Percentiles rank a stretch among this genome's conserved stretches.
phyloP scores from a whole-genome alignment of 208 protist species.

The Leishmania gerbilli region DNA sequence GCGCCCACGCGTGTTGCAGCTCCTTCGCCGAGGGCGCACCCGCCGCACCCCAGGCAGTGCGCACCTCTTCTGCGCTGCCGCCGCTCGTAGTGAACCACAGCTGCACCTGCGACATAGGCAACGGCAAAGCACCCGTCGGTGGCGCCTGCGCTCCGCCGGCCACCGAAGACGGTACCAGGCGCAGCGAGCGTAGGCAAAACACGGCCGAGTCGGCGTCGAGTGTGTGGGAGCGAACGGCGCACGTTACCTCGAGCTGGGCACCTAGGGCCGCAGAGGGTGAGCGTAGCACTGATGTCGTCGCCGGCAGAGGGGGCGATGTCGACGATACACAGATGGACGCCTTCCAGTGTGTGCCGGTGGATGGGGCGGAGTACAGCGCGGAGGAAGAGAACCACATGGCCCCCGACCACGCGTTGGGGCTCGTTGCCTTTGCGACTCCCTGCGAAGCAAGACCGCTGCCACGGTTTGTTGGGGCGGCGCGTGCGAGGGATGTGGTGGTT shows the following conservation, averaged over 20 bases:
- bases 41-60: constrained; percentile 11
- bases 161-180: constrained; percentile 24
- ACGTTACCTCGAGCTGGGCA: constrained; percentile 12
- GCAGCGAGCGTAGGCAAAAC: constrained; percentile 35
- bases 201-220: constrained; percentile 21
- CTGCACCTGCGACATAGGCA: constrained; percentile 17
- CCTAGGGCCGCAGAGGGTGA: constrained; percentile 14
- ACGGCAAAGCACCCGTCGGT: neutral
- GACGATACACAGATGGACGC: constrained; percentile 21
- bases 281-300: neutral
- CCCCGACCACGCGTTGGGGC: neutral
- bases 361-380: constrained; percentile 17
- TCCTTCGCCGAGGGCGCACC: constrained; percentile 14
- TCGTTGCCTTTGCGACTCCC: neutral
- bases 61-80: constrained; percentile 16
- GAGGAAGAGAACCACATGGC: constrained; percentile 13
- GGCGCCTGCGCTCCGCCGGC: neutral
- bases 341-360: constrained; percentile 2
- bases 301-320: neutral
- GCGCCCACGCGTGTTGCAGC: constrained; percentile 26
- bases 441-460: neutral
- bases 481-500: neutral
- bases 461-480: neutral
- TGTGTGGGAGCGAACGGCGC: constrained; percentile 17
- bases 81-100: constrained; percentile 40